These are phyloP conservation scores for Ceraceosorus guamensis DNA, from an alignment of 1,284 basidiomycete genomes.

Conservation along the genomic window DNA sequence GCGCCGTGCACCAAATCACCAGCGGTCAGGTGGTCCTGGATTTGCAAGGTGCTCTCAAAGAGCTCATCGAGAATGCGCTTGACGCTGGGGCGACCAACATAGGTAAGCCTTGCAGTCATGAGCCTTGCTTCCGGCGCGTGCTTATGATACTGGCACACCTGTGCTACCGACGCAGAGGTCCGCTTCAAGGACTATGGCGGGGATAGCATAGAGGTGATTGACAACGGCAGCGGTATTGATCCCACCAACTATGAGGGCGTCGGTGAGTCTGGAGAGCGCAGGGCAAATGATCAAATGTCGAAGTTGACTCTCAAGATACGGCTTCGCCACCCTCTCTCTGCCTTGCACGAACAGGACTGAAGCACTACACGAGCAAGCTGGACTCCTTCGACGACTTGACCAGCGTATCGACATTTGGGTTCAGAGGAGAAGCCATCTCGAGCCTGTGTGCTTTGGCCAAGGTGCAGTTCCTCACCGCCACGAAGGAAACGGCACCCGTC, in stretches of 20 bases:
- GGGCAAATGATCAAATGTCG: not conserved
- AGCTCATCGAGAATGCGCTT: conserved; percentile 90
- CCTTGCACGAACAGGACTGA: conserved; percentile 65
- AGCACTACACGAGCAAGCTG: conserved; percentile 91
- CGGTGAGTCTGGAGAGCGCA: conserved; percentile 54
- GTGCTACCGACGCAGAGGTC: conserved; percentile 59
- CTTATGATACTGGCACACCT: no score
- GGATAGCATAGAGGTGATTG: conserved; percentile 77
- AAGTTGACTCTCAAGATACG: not conserved
- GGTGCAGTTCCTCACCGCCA: conserved; percentile 41
- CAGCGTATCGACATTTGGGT: conserved; percentile 78
- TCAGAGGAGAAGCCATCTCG: conserved; percentile 89
- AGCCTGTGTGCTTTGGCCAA: conserved; percentile 81
- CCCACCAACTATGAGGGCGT: conserved; percentile 69
- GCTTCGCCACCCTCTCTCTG: no score
- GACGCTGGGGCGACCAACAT: conserved; percentile 84
- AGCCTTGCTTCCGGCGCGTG: not conserved
- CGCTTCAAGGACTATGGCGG: conserved; percentile 82
- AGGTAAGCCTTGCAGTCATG: conserved; percentile 54
- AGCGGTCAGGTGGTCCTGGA: conserved; percentile 93
- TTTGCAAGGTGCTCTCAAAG: conserved; percentile 84
- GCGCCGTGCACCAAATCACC: conserved; percentile 55
- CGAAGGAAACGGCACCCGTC: conserved; percentile 31
- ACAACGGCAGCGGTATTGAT: conserved; percentile 83
- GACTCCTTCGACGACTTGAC: conserved; percentile 68